Conservation (phyloP, 139 green algal species). For the Nannochloris sp. region DNA sequence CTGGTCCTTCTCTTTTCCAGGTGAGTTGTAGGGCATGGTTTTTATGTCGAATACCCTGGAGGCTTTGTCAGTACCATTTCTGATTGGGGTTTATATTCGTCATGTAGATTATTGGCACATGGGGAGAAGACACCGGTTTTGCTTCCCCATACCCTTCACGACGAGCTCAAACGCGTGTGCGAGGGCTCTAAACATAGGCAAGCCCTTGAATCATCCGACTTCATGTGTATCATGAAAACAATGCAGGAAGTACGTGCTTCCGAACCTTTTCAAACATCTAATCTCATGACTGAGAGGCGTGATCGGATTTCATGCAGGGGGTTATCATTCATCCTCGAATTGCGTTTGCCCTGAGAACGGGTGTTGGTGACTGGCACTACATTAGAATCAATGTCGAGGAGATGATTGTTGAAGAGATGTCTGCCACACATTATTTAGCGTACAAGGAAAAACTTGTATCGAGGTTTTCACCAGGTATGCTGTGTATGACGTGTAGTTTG, state of each 20-base stretch:
- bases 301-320: constrained; percentile 8
- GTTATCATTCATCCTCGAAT: constrained; percentile 36
- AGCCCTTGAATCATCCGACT: constrained; percentile 11
- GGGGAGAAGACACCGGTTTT: constrained; percentile 26
- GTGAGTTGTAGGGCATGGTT: constrained; percentile 1
- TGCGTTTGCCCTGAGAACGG: constrained; percentile 39
- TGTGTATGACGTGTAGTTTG: too few relatives aligned
- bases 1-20: constrained; percentile 29
- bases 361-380: constrained; percentile 39
- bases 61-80: too few relatives aligned
- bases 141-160: constrained; percentile 31
- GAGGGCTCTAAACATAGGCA: constrained; percentile 5
- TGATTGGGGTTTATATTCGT: background rate
- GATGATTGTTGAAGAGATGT: constrained; percentile 44
- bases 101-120: constrained; percentile 13
- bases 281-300: background rate
- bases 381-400: constrained; percentile 38
- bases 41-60: background rate
- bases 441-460: constrained; percentile 58
- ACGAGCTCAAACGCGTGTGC: constrained; percentile 26
- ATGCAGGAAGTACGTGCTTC: constrained; percentile 11
- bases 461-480: background rate
- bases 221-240: constrained; percentile 19
- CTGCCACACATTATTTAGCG: constrained; percentile 44
- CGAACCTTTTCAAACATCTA: background rate